These are phyloP conservation scores for Xerocomus nothofagi DNA, from an alignment of 1,284 basidiomycete genomes.

Conservation along the genomic window DNA sequence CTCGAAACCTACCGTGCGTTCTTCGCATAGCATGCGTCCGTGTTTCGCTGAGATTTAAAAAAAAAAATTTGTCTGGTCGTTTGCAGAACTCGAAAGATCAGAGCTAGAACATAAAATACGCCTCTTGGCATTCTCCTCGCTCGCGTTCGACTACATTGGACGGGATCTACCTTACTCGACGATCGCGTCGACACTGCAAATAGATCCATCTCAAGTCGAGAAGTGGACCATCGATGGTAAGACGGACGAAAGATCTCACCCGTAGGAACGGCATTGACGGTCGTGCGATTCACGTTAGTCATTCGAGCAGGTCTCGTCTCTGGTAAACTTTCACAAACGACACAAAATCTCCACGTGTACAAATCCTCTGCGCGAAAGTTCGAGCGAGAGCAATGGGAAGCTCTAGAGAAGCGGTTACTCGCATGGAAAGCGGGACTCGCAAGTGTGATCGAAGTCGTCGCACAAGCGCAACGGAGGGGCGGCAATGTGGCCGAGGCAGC, in stretches of 20 bases:
- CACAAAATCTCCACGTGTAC: constrained; percentile 73
- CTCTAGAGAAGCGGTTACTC: constrained; percentile 74
- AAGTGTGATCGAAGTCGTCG: constrained; percentile 68
- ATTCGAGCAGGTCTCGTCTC: constrained; percentile 82
- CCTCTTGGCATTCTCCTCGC: constrained; percentile 75
- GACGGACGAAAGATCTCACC: constrained; percentile 2
- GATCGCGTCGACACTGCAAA: constrained; percentile 69
- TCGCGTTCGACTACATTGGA: constrained; percentile 77
- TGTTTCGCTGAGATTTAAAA: too few species aligned
- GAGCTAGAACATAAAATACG: constrained; percentile 81
- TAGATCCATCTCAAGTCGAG: constrained; percentile 75
- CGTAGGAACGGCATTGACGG: not conserved
- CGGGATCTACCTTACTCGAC: constrained; percentile 75
- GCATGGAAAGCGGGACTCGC: constrained; percentile 79
- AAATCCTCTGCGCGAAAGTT: constrained; percentile 80
- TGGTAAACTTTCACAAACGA: constrained; percentile 85
- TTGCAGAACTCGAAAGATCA: constrained; percentile 50
- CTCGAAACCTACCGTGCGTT: constrained; percentile 64
- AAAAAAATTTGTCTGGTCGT: not conserved
- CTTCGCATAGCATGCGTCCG: not conserved
- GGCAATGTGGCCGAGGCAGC: constrained; percentile 20
- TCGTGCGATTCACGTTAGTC: constrained; percentile 46
- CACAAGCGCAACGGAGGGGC: constrained; percentile 43
- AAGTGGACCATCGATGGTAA: constrained; percentile 91
- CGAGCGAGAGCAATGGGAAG: constrained; percentile 79